Conservation (phyloP, 1,139 yeast species). For the Dujonia santamariae region DNA sequence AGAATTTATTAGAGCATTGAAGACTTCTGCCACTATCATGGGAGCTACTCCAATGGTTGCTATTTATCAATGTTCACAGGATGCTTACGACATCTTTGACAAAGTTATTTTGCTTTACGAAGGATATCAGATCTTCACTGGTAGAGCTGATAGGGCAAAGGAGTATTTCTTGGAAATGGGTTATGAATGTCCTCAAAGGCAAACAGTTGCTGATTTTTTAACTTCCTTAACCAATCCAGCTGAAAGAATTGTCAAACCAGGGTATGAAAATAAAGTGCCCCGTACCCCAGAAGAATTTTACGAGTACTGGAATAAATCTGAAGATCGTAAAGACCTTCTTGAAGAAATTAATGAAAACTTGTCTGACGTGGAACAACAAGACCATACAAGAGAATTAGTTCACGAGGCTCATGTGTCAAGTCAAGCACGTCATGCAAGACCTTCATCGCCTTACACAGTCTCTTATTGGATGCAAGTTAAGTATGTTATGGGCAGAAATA, state of each 20-base stretch:
- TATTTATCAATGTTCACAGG: slow-evolving; percentile 79
- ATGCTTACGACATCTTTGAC: slow-evolving; percentile 53
- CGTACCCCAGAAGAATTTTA: slow-evolving; percentile 24
- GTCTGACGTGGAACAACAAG: slow-evolving; percentile 15
- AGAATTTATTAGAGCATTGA: slow-evolving; percentile 69
- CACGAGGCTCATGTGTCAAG: slow-evolving; percentile 54
- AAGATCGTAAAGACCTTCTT: slow-evolving; percentile 15
- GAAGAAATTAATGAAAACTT: slow-evolving; percentile 18
- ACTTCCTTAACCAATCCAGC: slow-evolving; percentile 75
- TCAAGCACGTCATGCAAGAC: slow-evolving; percentile 53
- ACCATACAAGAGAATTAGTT: slow-evolving; percentile 24
- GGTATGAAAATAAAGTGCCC: slow-evolving; percentile 37
- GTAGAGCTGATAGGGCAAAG: slow-evolving; percentile 36
- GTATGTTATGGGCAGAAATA: slow-evolving; percentile 59
- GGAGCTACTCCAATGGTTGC: slow-evolving; percentile 70
- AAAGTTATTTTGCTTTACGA: slow-evolving; percentile 40
- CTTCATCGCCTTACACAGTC: slow-evolving; percentile 62
- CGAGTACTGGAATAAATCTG: slow-evolving; percentile 22
- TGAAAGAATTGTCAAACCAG: slow-evolving; percentile 56
- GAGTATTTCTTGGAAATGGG: slow-evolving; percentile 47
- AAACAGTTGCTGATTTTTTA: slow-evolving; percentile 79
- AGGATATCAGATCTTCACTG: slow-evolving; percentile 44
- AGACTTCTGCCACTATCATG: slow-evolving; percentile 57
- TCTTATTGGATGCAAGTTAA: slow-evolving; percentile 63
- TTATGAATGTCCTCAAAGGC: slow-evolving; percentile 64